phyloP scores from a whole-genome alignment of 345 rosid genomes.

The Rhizophora mangle region DNA sequence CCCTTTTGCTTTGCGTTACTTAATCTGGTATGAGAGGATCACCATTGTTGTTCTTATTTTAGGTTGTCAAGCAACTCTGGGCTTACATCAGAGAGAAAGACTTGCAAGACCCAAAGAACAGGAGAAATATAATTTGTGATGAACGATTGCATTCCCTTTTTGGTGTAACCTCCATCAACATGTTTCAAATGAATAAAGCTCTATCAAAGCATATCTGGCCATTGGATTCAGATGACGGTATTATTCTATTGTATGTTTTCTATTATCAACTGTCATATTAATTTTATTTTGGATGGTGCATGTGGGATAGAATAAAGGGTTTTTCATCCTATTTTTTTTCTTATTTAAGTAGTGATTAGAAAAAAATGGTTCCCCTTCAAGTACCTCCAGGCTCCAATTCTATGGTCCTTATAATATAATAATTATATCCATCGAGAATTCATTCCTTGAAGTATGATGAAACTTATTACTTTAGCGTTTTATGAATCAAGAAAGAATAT shows the following conservation, averaged over 20 bases:
- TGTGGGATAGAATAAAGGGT: too few relatives aligned
- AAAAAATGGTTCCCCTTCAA: not conserved
- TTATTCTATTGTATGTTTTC: not conserved
- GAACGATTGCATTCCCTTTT: constrained; percentile 47
- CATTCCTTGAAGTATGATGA: not conserved
- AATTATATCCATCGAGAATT: too few relatives aligned
- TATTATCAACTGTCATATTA: not conserved
- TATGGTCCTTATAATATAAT: not conserved
- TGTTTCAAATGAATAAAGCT: constrained; percentile 65
- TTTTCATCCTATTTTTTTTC: not conserved
- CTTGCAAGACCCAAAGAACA: constrained; percentile 61
- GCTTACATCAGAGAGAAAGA: constrained; percentile 47
- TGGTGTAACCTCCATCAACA: constrained; percentile 45
- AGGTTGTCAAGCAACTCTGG: constrained; percentile 69
- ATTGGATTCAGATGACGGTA: constrained; percentile 43
- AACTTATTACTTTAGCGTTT: not conserved
- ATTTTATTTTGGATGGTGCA: not conserved
- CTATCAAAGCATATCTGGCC: constrained; percentile 64
- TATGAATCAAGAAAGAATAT: not conserved
- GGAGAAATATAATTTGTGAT: constrained; percentile 51
- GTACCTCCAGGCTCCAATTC: not conserved
- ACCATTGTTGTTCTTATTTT: not conserved
- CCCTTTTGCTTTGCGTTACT: constrained; percentile 3
- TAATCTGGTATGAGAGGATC: not conserved
- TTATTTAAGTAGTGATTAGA: not conserved